phyloP scores from a whole-genome alignment of 352 stramenopile genomes.

The Phytophthora colocasiae region DNA sequence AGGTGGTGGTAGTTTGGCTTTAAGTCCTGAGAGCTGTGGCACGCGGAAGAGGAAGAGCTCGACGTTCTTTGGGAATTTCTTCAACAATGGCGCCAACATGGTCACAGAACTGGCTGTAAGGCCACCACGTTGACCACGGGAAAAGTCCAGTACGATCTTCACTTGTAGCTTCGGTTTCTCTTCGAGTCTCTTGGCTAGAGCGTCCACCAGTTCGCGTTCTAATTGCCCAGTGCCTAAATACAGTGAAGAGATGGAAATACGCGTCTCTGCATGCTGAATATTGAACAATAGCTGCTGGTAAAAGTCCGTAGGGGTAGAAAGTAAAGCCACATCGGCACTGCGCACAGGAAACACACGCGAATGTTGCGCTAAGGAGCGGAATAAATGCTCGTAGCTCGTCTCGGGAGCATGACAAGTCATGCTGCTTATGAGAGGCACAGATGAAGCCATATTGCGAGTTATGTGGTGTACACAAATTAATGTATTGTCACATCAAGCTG shows the following conservation, averaged over 20 bases:
- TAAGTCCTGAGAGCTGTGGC: conserved; percentile 68
- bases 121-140: conserved; percentile 63
- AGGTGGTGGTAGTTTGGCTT: conserved; percentile 65
- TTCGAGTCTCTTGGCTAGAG: conserved; percentile 44
- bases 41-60: conserved; percentile 75
- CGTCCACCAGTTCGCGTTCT: conserved; percentile 53
- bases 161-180: conserved; percentile 60
- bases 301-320: conserved; percentile 62
- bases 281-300: conserved; percentile 71
- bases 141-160: conserved; percentile 76
- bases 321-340: conserved; percentile 55
- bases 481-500: too few relatives aligned
- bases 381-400: conserved; percentile 53
- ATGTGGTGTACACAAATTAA: too few relatives aligned
- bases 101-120: conserved; percentile 59
- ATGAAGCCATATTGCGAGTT: background rate
- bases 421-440: background rate
- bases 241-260: conserved; percentile 72
- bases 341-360: conserved; percentile 71
- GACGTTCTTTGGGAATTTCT: conserved; percentile 59
- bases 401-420: background rate
- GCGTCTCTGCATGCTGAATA: conserved; percentile 52
- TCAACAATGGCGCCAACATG: conserved; percentile 60
- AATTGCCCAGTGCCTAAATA: conserved; percentile 75
- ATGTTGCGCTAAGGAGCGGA: conserved; percentile 56